These are phyloP conservation scores for Metarhizium rileyi DNA, from an alignment of 2,329 filamentous ascomycete species.

Conservation along the genomic window DNA sequence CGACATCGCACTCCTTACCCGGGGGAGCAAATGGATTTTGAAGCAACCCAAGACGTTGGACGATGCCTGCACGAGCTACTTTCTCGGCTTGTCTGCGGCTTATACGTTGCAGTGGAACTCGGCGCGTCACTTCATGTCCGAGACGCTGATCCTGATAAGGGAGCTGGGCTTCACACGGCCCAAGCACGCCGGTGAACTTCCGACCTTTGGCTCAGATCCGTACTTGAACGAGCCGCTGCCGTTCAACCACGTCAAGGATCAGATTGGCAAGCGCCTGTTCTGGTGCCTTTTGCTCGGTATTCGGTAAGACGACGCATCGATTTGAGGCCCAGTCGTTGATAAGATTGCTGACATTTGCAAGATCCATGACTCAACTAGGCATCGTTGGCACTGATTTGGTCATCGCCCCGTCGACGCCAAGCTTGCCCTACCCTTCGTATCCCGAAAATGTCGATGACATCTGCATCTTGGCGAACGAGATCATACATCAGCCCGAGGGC, in stretches of 20 bases:
- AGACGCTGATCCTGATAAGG: constrained; percentile 59
- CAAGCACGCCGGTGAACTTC: constrained; percentile 31
- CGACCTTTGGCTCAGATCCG: constrained; percentile 29
- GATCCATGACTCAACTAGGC: constrained; percentile 70
- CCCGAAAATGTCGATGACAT: constrained; percentile 79
- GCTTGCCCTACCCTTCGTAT: constrained; percentile 66
- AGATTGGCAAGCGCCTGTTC: constrained; percentile 70
- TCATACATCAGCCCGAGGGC: constrained; percentile 59
- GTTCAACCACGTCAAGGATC: constrained; percentile 61
- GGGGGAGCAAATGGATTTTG: constrained; percentile 44
- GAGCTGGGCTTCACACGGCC: constrained; percentile 56
- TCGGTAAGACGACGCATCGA: constrained; percentile 31
- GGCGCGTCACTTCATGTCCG: constrained; percentile 63
- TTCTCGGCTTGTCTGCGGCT: constrained; percentile 55
- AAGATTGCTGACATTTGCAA: constrained; percentile 18
- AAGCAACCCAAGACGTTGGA: constrained; percentile 40
- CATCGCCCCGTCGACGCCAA: constrained; percentile 66
- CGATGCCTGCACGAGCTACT: constrained; percentile 64
- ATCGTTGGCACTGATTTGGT: constrained; percentile 61
- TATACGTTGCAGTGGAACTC: constrained; percentile 60
- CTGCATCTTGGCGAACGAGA: constrained; percentile 62
- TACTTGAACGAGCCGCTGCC: constrained; percentile 31
- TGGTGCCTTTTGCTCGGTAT: constrained; percentile 73
- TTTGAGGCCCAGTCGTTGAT: neutral
- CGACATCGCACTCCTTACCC: constrained; percentile 56